These are phyloP conservation scores for Protea cynaroides DNA, from an alignment of 164 flowering plant species.

Conservation along the genomic window DNA sequence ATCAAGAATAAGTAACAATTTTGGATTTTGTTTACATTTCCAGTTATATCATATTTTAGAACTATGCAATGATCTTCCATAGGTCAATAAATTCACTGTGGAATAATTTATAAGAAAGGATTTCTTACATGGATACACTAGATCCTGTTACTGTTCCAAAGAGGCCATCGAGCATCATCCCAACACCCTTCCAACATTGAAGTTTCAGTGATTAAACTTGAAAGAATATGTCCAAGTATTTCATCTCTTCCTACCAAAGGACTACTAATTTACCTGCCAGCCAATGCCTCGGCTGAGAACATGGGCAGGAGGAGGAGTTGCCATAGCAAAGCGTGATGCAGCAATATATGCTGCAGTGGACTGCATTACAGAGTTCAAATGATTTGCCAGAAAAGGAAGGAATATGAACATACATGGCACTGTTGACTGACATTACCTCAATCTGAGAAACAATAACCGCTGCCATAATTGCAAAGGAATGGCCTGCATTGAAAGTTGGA, in stretches of 20 bases:
- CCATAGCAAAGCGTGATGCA: conserved; percentile 36
- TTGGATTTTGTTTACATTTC: background rate
- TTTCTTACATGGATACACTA: conserved; percentile 30
- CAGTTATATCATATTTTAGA: too few species aligned
- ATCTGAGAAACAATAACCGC: conserved; percentile 78
- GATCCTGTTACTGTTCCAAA: conserved; percentile 34
- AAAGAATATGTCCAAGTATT: too few species aligned
- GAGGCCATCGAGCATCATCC: conserved; percentile 28
- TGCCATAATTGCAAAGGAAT: conserved; percentile 82
- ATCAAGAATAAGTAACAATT: conserved; percentile 1
- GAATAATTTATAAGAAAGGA: background rate
- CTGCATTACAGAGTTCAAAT: conserved; percentile 15
- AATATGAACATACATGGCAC: background rate
- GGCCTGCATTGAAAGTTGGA: conserved; percentile 76
- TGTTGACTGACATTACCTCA: conserved; percentile 40
- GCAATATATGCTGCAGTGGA: conserved; percentile 36
- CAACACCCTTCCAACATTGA: conserved; percentile 26
- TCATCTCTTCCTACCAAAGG: background rate
- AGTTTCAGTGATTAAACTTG: too few species aligned
- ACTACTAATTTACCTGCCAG: conserved; percentile 29
- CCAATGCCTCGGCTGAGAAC: conserved; percentile 36
- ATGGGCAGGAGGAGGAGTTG: conserved; percentile 34
- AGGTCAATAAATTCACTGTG: too few species aligned
- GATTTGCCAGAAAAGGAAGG: background rate
- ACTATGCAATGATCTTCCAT: too few species aligned